A percentile compares a stretch with the other conserved stretches of the same genome.
These are phyloP conservation scores for Pyrus bretschneideri DNA, from an alignment of 306 rosid species.

Conservation along the genomic window DNA sequence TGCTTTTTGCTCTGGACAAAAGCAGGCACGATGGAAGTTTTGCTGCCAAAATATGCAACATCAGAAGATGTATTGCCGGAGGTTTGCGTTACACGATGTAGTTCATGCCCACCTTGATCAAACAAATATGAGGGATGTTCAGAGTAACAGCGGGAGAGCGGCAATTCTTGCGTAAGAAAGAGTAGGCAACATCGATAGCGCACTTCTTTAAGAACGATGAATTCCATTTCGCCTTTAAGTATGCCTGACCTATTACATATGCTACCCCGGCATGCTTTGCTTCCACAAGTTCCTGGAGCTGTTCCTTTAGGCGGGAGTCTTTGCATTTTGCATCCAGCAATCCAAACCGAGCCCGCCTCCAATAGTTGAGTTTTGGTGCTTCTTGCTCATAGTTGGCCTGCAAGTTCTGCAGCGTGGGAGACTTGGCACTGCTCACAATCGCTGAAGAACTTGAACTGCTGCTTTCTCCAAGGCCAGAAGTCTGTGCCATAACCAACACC, in stretches of 20 bases:
- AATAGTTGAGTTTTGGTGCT: slow-evolving; percentile 43
- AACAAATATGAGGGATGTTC: slow-evolving; percentile 79
- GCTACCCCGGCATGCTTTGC: slow-evolving; percentile 82
- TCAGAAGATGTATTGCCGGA: not conserved
- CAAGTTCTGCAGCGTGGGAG: slow-evolving; percentile 53
- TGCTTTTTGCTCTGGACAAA: not conserved
- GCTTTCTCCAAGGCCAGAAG: slow-evolving; percentile 34
- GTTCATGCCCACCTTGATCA: slow-evolving; percentile 87
- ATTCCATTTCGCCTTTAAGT: slow-evolving; percentile 64
- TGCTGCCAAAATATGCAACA: slow-evolving; percentile 18
- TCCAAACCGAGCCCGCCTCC: slow-evolving; percentile 49
- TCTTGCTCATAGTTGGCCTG: slow-evolving; percentile 72
- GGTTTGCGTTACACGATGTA: slow-evolving; percentile 50
- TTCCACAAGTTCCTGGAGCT: slow-evolving; percentile 75
- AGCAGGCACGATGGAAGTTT: slow-evolving; percentile 7
- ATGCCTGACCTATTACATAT: slow-evolving; percentile 72
- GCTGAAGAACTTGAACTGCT: slow-evolving; percentile 31
- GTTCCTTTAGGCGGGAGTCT: slow-evolving; percentile 63
- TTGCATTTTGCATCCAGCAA: slow-evolving; percentile 46
- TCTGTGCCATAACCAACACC: slow-evolving; percentile 52
- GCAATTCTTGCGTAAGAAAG: slow-evolving; percentile 80
- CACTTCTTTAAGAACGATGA: slow-evolving; percentile 59
- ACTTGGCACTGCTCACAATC: slow-evolving; percentile 52
- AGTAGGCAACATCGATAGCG: slow-evolving; percentile 55
- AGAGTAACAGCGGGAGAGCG: slow-evolving; percentile 72